These are phyloP conservation scores for Xylaria longipes DNA, from an alignment of 495 filamentous ascomycete species.

Conservation along the genomic window DNA sequence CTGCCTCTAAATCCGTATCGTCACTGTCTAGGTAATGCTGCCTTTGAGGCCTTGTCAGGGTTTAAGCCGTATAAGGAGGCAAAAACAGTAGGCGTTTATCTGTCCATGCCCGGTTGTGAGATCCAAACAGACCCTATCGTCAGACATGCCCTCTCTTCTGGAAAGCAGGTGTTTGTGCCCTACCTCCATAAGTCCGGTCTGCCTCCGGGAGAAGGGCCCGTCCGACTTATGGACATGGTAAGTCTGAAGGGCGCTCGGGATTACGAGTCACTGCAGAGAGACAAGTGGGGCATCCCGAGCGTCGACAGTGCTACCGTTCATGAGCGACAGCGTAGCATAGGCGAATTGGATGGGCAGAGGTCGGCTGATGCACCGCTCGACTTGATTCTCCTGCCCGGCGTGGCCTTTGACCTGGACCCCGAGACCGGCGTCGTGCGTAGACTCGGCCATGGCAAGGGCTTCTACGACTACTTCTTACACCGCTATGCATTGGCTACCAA, in stretches of 20 bases:
- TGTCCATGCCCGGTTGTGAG: conserved; percentile 90
- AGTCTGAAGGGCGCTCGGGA: conserved; percentile 73
- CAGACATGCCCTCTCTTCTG: conserved; percentile 72
- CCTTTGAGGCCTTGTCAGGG: conserved; percentile 61
- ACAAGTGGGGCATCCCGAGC: conserved; percentile 93
- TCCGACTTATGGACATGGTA: conserved; percentile 92
- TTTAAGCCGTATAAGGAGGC: conserved; percentile 69
- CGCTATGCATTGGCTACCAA: conserved; percentile 63
- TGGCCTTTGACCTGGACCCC: conserved; percentile 79
- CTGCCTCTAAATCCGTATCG: conserved; percentile 18
- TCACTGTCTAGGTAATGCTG: conserved; percentile 58
- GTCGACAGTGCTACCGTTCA: conserved; percentile 66
- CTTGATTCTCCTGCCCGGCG: conserved; percentile 89
- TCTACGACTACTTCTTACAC: conserved; percentile 91
- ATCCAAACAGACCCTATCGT: conserved; percentile 82
- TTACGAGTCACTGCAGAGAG: conserved; percentile 74
- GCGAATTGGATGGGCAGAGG: conserved; percentile 54
- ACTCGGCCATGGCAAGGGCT: conserved; percentile 94
- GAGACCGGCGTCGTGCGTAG: conserved; percentile 62
- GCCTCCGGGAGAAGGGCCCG: conserved; percentile 51
- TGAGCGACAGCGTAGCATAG: conserved; percentile 71
- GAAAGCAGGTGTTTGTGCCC: conserved; percentile 90
- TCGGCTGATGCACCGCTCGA: conserved; percentile 66
- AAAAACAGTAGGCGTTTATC: conserved; percentile 78
- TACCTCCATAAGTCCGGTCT: conserved; percentile 73